Base-by-base conservation (phyloP, 805 yeast genomes). In the Candida loeiensis region DNA sequence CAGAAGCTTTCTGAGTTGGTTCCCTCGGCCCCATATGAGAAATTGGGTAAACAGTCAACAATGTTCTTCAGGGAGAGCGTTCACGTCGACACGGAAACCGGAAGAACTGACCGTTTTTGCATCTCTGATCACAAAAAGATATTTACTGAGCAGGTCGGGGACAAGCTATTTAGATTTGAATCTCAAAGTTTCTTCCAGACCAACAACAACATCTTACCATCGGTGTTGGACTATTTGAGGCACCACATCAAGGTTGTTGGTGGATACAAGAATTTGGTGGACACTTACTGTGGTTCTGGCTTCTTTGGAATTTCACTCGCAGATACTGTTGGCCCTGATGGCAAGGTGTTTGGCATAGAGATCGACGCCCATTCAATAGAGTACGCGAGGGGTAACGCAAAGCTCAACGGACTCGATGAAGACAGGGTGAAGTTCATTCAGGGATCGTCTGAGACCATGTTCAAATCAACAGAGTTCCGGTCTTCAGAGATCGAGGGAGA, bases 201-300 rank as follows among this genome's bases (percentile, higher is more conserved):
- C 39, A 71, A 71, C 45, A 54, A 57, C 26, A 50, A 54, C 15
- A 66, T 70, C 5, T 47, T 71, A 11, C 66, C 74, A 1, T 37
- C 44, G 1, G 59, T 69, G 8, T 41, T 71, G 4, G 64, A 60
- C 20, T 64, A 51, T 41, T 49, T 71, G 4, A 46, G 54, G 18
- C 39, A 46, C 21, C 57, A 57, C 14, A 43, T 63, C 7, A 28
- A 37, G 1, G 5, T 14, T 2, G 38, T 39, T 4, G 43, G 39
- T 7, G 21, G 35, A 4, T 54, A 46, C 39, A 57, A 56, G 25
- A 54, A 61, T 40, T 47, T 70, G 21, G 54, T 71, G 5, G 76
- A 71, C 42, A 58, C 74, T 2, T 71, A 71, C 48, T 71, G 76
- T 49, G 76, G 76, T 6, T 61, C 69, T 5, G 76, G 76, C 3